Base-by-base conservation (phyloP, 371 early-diverging fungal genomes). In the Umbelopsis sp. region DNA sequence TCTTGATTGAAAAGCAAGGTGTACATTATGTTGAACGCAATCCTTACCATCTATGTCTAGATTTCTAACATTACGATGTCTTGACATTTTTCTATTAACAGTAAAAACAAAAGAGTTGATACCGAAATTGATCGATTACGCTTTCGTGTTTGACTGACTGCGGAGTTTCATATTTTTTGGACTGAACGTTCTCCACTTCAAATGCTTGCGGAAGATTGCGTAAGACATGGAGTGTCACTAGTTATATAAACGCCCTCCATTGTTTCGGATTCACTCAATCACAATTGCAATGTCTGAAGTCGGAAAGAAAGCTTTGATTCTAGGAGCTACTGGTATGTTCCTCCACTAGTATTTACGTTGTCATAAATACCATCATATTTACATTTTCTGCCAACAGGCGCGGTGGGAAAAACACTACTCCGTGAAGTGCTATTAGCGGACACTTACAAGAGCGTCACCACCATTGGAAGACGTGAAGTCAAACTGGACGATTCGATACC, bases 31-130 rank as follows among this genome's bases (percentile, higher is more conserved):
- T 38, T 37, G 57, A 65, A 38, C 16, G 14, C n/a, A 18, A 9
- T 2, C 32, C 63, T 52, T 85, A 91, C 92, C 92, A 53, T 89
- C 87, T 41, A 89, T 74, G 67, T 89, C 89, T 41, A 93, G 65
- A 71, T 91, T 92, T 70, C 92, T 80, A 57, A 93, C 81, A 64
- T 79, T 84, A 72, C 93, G 82, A 70, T 93, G 93, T 66, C 93
- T 83, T 25, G 92, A 91, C 93, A 93, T 92, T 63, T 29, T 16
- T 74, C 63, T 35, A 46, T 35, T 25, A 63, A 10, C 18, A 44
- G 6, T 48, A 16, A 16, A 6, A 48, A 20, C 6, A 48, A 22
- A 22, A n/a, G 48, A 48, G 41, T 41, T 12, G 48, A 48, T n/a
- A 45, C n/a, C 8, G 16, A 48, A 48, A 48, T 12, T 48, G 10